Percentiles rank a stretch among this genome's conserved stretches.
Evolutionary conservation across 2,329 filamentous ascomycete species (phyloP).

Genomic region (Cladosporium halotolerans): DNA sequence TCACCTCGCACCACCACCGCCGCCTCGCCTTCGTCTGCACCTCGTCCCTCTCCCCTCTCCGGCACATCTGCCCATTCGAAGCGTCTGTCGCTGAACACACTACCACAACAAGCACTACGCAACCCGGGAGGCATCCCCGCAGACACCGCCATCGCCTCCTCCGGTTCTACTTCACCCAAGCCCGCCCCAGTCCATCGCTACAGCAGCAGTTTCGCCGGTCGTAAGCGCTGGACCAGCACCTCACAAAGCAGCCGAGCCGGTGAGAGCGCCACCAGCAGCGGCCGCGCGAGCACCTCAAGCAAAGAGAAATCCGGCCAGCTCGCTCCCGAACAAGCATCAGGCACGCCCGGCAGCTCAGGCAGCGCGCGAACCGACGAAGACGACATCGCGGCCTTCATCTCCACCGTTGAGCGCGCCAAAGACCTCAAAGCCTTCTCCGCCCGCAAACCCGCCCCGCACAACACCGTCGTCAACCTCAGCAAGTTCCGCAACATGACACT

Average conservation of each 20-base stretch:
- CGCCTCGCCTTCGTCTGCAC: constrained; percentile 36
- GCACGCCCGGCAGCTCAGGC: constrained; percentile 58
- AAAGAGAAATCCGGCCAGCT: constrained; percentile 22
- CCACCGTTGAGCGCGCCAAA: constrained; percentile 79
- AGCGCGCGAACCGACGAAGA: constrained; percentile 77
- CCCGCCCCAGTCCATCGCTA: constrained; percentile 74
- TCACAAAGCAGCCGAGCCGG: constrained; percentile 60
- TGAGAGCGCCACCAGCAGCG: constrained; percentile 72
- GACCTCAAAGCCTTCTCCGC: constrained; percentile 76
- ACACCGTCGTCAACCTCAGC: constrained; percentile 54
- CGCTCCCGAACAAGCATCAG: constrained; percentile 62
- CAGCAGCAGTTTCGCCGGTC: constrained; percentile 89
- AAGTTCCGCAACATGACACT: constrained; percentile 87
- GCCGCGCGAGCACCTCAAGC: constrained; percentile 69
- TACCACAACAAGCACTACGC: constrained; percentile 67
- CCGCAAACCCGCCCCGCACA: constrained; percentile 43
- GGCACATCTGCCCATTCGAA: constrained; percentile 36
- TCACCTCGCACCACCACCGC: constrained; percentile 52
- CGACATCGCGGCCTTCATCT: constrained; percentile 88
- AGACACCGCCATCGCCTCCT: constrained; percentile 57
- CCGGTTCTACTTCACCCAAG: constrained; percentile 69
- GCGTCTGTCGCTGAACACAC: constrained; percentile 65
- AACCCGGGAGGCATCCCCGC: constrained; percentile 27
- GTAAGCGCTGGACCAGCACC: constrained; percentile 62
- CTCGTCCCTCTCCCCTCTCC: constrained; percentile 31